Evolutionary conservation across 495 filamentous ascomycete species (phyloP), one percentile per base, ranked within the genome.

Genomic region (Penicillium simplicissimum): DNA sequence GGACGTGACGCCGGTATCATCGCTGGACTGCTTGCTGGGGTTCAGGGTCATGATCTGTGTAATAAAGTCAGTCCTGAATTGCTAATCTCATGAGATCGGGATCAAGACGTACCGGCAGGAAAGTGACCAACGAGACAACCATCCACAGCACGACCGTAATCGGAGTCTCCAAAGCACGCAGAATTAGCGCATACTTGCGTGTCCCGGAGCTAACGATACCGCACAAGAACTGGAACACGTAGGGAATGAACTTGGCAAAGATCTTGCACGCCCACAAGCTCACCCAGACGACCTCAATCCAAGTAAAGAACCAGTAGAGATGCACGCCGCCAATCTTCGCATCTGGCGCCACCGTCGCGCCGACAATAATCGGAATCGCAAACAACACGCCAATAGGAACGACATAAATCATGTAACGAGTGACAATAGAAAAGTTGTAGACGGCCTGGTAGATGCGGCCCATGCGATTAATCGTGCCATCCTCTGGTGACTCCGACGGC

Each of bases 281-380:
- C 42, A 93, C 77, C 94, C 93, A 97, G 31, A 96, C 85, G 57
- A 96, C 83, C 73, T 96, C 91, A 64, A 98, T 83, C 95, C 95
- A 98, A 31, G 87, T 78, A 68, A 94, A 98, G 65, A 98, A 88
- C 81, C 86, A 85, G 56, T 89, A 84, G 33, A 95, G 80, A 31
- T 85, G 79, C 0, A 93, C 89, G 9, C 84, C 84, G 1, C 82
- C 87, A 64, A 91, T 86, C 7, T 74, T 74, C 13, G 85, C 81
- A 45, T 84, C 64, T 34, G 69, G 77, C 70, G 54, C 76, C n/a
- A 62, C 73, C 0, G 79, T 86, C 37, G 87, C 83, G n/a, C 88
- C 85, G 36, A 95, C 77, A 60, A 97, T 83, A 57, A 97, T 90
- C 13, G 93, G 93, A 21, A 92, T 75, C 3, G 92, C 90, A 60